Evolutionary conservation across 768 basidiomycete genomes (phyloP).

Genomic region (Suillus bovinus): DNA sequence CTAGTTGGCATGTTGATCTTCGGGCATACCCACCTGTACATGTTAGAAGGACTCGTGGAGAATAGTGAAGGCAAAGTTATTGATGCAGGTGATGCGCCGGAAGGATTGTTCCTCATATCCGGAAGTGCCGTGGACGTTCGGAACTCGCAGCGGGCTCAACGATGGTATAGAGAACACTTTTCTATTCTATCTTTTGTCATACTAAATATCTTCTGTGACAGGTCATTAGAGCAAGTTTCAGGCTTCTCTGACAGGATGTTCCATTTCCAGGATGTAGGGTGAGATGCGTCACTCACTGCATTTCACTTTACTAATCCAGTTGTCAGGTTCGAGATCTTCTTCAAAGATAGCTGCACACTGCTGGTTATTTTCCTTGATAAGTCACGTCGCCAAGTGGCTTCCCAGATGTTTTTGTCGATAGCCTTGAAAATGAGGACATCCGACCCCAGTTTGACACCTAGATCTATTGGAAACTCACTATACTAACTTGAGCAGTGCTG

Average conservation of each 20-base stretch:
- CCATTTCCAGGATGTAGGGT: conserved; percentile 92
- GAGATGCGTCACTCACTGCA: conserved; percentile 32
- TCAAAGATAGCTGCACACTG: conserved; percentile 87
- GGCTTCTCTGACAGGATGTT: conserved; percentile 81
- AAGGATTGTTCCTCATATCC: conserved; percentile 78
- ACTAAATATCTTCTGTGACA: conserved; percentile 30
- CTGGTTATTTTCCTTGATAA: conserved; percentile 80
- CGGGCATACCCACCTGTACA: conserved; percentile 82
- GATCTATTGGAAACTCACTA: conserved; percentile 56
- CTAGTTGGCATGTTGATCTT: conserved; percentile 84
- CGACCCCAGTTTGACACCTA: conserved; percentile 22
- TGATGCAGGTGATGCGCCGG: conserved; percentile 83
- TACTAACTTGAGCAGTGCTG: conserved; percentile 71
- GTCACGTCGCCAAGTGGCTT: conserved; percentile 59
- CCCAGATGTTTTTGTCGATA: conserved; percentile 51
- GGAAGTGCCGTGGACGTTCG: conserved; percentile 82
- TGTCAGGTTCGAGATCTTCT: conserved; percentile 83
- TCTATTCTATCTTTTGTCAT: neutral
- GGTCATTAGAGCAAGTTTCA: conserved; percentile 78
- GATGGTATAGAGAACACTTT: conserved; percentile 58
- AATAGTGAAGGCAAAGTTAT: conserved; percentile 87
- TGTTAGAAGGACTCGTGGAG: conserved; percentile 88
- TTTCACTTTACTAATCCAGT: neutral
- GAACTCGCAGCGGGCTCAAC: conserved; percentile 74
- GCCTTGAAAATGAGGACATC: conserved; percentile 9